Evolutionary conservation across 495 filamentous ascomycete genomes (phyloP).

Genomic region (Thermothielavioides terrestris): DNA sequence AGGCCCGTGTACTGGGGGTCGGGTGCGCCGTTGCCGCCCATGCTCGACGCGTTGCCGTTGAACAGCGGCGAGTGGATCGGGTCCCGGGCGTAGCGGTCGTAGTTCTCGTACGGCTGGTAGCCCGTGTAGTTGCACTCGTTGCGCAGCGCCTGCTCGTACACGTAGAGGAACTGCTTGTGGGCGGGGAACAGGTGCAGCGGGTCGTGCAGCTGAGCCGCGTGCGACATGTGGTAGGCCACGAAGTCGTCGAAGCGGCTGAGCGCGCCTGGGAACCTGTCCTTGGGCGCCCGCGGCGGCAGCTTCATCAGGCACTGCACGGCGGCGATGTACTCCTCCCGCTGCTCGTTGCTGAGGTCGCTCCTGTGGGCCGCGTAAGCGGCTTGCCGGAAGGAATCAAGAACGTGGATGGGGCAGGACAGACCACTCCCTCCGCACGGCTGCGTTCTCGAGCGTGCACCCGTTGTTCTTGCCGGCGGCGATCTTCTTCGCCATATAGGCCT

Average conservation of each 20-base stretch:
- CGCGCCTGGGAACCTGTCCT: constrained; percentile 39
- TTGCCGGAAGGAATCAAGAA: too few species aligned
- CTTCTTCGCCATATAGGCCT: constrained; percentile 29
- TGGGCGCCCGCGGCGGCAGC: constrained; percentile 31
- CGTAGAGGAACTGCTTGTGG: constrained; percentile 53
- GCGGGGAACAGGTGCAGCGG: constrained; percentile 50
- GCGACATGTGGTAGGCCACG: constrained; percentile 39
- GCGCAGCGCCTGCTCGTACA: constrained; percentile 55
- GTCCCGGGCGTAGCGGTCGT: constrained; percentile 30
- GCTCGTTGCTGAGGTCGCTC: constrained; percentile 32
- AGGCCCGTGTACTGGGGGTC: constrained; percentile 27
- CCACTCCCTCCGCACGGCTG: constrained; percentile 46
- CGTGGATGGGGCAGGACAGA: too few species aligned
- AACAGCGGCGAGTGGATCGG: constrained; percentile 28
- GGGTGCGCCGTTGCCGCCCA: constrained; percentile 29
- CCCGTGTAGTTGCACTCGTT: constrained; percentile 56
- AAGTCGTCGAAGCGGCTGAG: constrained; percentile 48
- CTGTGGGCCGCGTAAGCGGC: neutral
- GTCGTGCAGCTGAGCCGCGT: constrained; percentile 44
- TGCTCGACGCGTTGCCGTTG: constrained; percentile 29
- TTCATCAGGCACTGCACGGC: constrained; percentile 42
- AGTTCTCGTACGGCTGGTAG: constrained; percentile 31
- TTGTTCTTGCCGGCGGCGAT: constrained; percentile 33
- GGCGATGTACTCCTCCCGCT: constrained; percentile 44
- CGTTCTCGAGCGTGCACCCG: constrained; percentile 40